Evolutionary conservation across 1,139 yeast genomes (phyloP).

Genomic region (Candida pseudocylindracea): DNA sequence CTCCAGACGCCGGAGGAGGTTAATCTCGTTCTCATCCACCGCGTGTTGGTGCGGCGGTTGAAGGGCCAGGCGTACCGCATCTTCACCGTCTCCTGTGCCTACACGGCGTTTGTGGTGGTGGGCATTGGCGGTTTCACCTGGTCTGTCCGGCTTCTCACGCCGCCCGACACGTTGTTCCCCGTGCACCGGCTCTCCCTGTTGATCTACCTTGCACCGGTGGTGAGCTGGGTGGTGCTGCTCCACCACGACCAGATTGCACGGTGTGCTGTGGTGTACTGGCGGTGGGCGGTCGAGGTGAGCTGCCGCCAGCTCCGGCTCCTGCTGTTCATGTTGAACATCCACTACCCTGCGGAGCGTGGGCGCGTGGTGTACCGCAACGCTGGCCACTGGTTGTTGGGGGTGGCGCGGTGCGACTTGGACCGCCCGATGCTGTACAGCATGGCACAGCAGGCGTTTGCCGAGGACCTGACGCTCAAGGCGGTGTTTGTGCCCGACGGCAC

Average conservation of each 20-base stretch:
- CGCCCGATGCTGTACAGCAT: slow-evolving; percentile 30
- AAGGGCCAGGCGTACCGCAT: slow-evolving; percentile 53
- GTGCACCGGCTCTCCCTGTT: not conserved
- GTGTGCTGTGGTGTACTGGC: slow-evolving; percentile 24
- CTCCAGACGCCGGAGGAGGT: slow-evolving; percentile 93
- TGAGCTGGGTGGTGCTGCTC: not conserved
- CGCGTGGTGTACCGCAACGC: slow-evolving; percentile 31
- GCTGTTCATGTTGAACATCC: slow-evolving; percentile 51
- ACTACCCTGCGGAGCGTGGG: slow-evolving; percentile 63
- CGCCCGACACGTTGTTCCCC: slow-evolving; percentile 3
- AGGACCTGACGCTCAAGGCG: slow-evolving; percentile 17
- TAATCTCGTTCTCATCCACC: slow-evolving; percentile 70
- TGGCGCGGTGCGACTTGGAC: slow-evolving; percentile 30
- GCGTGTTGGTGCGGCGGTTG: slow-evolving; percentile 64
- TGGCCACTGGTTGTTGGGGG: slow-evolving; percentile 15
- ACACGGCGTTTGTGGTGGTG: slow-evolving; percentile 43
- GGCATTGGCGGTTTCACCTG: slow-evolving; percentile 58
- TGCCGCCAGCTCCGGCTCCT: slow-evolving; percentile 46
- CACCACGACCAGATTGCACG: not conserved
- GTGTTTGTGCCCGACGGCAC: slow-evolving; percentile 59
- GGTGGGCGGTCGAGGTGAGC: slow-evolving; percentile 28
- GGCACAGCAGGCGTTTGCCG: slow-evolving; percentile 20
- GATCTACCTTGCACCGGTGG: not conserved
- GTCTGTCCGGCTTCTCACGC: slow-evolving; percentile 17
- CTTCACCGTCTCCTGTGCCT: slow-evolving; percentile 52